Base-by-base conservation (phyloP, 306 rosid genomes). In the Neltuma alba region DNA sequence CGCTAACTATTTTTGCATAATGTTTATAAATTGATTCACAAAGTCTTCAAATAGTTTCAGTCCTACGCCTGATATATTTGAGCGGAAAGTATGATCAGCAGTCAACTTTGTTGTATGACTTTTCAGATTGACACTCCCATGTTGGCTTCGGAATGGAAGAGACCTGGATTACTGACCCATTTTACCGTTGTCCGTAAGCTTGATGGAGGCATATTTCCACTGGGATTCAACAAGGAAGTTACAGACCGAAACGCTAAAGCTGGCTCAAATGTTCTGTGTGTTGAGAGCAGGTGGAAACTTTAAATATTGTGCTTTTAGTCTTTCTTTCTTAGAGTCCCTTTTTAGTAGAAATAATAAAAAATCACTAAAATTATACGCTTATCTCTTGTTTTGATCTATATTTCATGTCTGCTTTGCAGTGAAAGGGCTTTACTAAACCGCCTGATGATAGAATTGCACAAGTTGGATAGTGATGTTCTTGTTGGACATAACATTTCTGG, bases 401-500 rank as follows among this genome's bases (percentile, higher is more conserved):
- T 68, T 58, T 54, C 63, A 44, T 37, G 58, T 80, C 79, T 77
- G 27, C 80, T 76, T 91, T 83, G 88, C 97, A 95, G 98, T 84
- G 99, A 93, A 69, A 87, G 99, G 80, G 98, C 97, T 81, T 88
- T 95, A 90, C 85, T 95, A 69, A 88, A 88, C 60, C 92, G 96
- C 42, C 81, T 95, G 79, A 90, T 93, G 96, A 74, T 86, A 82
- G 94, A 93, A 76, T 85, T 95, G 42, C 87, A 90, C 87, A 93
- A 95, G 83, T 80, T 93, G 88, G 99, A 95, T 77, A 85, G 96
- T 74, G 99, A 95, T 86, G 88, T 93, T 84, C 88, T 92, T 61
- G 96, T 95, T 87, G 99, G 99, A 72, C 99, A 95, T 80, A 91
- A 93, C 82, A 89, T 95, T 77, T 95, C 99, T 58, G 98, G 98